Evolutionary conservation across 495 filamentous ascomycete species (phyloP).

Genomic region (Daldinia concentrica): DNA sequence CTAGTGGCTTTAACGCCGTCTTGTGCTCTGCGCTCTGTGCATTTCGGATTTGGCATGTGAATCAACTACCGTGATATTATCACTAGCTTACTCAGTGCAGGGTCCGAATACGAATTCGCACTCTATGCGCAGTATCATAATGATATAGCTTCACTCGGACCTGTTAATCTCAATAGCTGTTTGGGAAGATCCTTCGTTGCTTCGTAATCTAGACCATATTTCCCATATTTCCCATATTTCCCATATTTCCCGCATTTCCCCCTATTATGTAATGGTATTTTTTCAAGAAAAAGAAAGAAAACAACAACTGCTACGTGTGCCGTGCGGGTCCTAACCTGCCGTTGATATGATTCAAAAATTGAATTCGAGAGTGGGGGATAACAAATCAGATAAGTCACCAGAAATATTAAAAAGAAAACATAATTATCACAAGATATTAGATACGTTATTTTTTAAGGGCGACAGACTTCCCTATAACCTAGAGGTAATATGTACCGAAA

Average conservation of each 20-base stretch:
- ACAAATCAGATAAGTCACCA: neutral
- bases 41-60: slow-evolving; percentile 8
- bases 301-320: no score
- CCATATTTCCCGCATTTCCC: neutral
- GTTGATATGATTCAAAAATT: neutral
- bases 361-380: neutral
- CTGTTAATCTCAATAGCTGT: neutral
- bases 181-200: neutral
- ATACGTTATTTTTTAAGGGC: no score
- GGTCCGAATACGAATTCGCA: slow-evolving; percentile 38
- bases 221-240: neutral
- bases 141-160: neutral
- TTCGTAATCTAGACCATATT: neutral
- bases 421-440: no score
- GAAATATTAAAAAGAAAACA: neutral
- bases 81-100: neutral
- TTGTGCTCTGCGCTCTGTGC: neutral
- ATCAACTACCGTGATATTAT: neutral
- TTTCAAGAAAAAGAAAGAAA: neutral
- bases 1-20: neutral
- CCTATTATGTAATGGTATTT: neutral
- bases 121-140: neutral
- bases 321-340: no score
- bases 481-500: neutral
- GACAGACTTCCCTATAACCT: no score